A percentile compares a stretch with the other conserved stretches of the same genome.
Conservation (phyloP, 257 asterid species). For the Nicotiana obtusifolia region DNA sequence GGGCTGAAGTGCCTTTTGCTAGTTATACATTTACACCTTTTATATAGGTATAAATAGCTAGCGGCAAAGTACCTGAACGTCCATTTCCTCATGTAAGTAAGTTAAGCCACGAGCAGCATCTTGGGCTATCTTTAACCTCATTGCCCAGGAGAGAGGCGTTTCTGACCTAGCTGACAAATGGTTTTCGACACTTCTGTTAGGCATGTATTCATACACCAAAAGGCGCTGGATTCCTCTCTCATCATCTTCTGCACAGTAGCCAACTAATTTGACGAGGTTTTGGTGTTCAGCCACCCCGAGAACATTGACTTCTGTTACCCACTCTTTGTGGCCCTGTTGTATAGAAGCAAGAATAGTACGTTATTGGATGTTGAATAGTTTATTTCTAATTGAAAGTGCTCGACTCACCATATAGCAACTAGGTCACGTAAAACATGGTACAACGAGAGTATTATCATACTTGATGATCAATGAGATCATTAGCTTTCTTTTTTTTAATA, state of each 20-base stretch:
- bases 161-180: conserved; percentile 57
- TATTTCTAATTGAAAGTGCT: no score
- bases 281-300: conserved; percentile 89
- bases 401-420: no score
- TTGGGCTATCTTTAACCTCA: conserved; percentile 81
- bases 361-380: no score
- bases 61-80: conserved; percentile 63
- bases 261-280: conserved; percentile 85
- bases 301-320: conserved; percentile 98
- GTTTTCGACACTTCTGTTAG: conserved; percentile 83
- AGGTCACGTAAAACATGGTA: no score
- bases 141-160: conserved; percentile 74
- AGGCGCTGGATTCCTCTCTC: conserved; percentile 98
- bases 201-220: conserved; percentile 84
- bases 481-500: no score
- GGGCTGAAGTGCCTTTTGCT: neutral
- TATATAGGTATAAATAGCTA: neutral
- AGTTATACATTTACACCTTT: neutral
- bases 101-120: conserved; percentile 91
- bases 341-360: conserved; percentile 7
- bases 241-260: conserved; percentile 96
- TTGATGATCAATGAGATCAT: no score
- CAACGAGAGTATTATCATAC: no score
- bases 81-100: conserved; percentile 94
- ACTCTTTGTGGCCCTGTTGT: conserved; percentile 90